Base-by-base conservation (phyloP, 768 basidiomycete species). In the Artomyces pyxidatus region DNA sequence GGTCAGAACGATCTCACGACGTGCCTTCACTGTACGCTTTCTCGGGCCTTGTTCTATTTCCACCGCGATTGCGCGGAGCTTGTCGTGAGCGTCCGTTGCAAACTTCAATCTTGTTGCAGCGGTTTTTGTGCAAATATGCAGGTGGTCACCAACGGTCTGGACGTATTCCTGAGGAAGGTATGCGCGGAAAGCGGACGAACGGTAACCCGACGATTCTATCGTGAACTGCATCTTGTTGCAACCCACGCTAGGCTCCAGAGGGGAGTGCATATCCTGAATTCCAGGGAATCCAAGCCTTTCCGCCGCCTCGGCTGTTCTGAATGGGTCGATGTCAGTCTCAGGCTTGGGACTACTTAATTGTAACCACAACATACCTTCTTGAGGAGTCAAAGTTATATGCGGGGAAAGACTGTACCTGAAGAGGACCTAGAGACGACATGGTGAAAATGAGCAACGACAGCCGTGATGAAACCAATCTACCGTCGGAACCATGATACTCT, bases 1-100 rank as follows among this genome's bases (percentile, higher is more conserved):
- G 14, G 47, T 48, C 16, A 62, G 38, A 21, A 64, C 51, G 19
- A 64, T 52, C 46, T 64, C 63, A 37, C 49, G 47, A 29, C 14
- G 42, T 4, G 41, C 59, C 35, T 23, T 37, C 9, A 58, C 29
- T 9, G 48, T 23, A 10, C 42, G 21, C 28, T 14, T 19, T 26
- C 23, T 32, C 9, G 12, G 9, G 3, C 17, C 29, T 37, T 46
- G 22, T 32, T 35, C 11, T 4, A 30, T 22, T 9, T 23, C 17
- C 4, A 54, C 58, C 3, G 54, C 51, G 3, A 47, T 53, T 8
- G 55, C 54, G 3, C 43, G 32, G 8, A 51, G 25, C 19, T 37
- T 43, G 1, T 45, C 58, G 7, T 28, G 37, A 22, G 14, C 30
- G n/a, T 22, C 23, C 17, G 38, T 27, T 23, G 53, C 49, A 3